Conservation (phyloP, 129 eudicot genomes). For the Chrysanthemum lavandulifolium region DNA sequence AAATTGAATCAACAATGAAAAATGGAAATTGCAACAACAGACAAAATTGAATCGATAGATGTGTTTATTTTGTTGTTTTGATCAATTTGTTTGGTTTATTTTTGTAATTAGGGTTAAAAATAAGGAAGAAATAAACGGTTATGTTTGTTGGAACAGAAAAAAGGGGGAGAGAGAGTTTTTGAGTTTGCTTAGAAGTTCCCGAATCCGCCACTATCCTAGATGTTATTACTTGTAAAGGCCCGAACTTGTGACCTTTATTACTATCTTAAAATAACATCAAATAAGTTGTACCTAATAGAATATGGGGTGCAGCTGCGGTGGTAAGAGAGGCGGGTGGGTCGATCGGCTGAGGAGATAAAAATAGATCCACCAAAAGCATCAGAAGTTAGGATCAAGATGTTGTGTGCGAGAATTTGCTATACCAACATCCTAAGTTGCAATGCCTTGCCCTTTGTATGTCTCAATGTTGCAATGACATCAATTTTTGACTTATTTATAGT, state of each 20-base stretch:
- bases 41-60: too few species aligned
- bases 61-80: too few species aligned
- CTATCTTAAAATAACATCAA: not conserved
- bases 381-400: slow-evolving; percentile 61
- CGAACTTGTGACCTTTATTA: not conserved
- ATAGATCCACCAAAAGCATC: slow-evolving; percentile 55
- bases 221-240: slow-evolving; percentile 33
- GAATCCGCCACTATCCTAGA: not conserved
- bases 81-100: too few species aligned
- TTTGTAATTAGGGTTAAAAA: too few species aligned
- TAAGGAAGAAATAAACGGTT: too few species aligned
- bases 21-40: too few species aligned
- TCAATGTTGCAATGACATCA: not conserved
- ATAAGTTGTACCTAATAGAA: not conserved
- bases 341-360: slow-evolving; percentile 42
- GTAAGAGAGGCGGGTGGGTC: slow-evolving; percentile 41
- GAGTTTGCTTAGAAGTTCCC: too few species aligned
- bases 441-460: slow-evolving; percentile 44
- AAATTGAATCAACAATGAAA: too few species aligned
- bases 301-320: slow-evolving; percentile 52
- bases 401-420: slow-evolving; percentile 1
- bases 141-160: too few species aligned
- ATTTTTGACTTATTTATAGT: not conserved
- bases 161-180: too few species aligned
- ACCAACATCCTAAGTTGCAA: slow-evolving; percentile 12